phyloP scores from a whole-genome alignment of 768 basidiomycete species.

The Fomitopsis serialis region DNA sequence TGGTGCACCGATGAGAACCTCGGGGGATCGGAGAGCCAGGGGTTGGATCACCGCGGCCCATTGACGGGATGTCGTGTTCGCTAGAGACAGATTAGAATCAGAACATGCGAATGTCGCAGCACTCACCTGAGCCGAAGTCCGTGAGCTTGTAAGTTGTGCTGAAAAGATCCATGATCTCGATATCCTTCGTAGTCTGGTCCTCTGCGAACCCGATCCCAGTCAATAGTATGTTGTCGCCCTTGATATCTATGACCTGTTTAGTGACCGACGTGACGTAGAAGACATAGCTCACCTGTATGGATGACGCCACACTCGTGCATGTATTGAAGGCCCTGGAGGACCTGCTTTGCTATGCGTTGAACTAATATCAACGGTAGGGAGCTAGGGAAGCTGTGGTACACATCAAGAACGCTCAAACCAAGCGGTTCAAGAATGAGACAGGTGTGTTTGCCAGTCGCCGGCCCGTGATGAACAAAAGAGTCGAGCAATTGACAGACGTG shows the following conservation, averaged over 20 bases:
- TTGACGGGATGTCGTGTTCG: not conserved
- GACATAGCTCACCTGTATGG: slow-evolving; percentile 7
- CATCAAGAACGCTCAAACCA: not conserved
- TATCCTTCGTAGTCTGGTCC: not conserved
- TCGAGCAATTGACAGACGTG: not conserved
- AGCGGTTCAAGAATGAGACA: not conserved
- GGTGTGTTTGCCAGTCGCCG: not conserved
- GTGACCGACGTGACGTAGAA: not conserved
- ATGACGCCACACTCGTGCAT: slow-evolving; percentile 51
- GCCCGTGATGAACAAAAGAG: not conserved
- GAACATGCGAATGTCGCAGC: not conserved
- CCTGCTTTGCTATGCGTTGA: slow-evolving; percentile 50
- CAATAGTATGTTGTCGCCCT: slow-evolving; percentile 3
- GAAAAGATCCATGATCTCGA: not conserved
- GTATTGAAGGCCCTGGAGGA: slow-evolving; percentile 48
- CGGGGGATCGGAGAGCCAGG: slow-evolving; percentile 1
- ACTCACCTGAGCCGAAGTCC: not conserved
- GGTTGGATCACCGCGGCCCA: slow-evolving; percentile 1
- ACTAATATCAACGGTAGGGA: slow-evolving; percentile 44
- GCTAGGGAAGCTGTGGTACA: not conserved
- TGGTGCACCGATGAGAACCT: not conserved
- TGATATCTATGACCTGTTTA: not conserved
- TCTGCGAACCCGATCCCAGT: not conserved
- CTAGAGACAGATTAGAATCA: not conserved
- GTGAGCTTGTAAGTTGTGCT: not conserved